Evolutionary conservation across 768 basidiomycete genomes (phyloP), one percentile per base, ranked within the genome.

Genomic region (Termitomyces sp.): DNA sequence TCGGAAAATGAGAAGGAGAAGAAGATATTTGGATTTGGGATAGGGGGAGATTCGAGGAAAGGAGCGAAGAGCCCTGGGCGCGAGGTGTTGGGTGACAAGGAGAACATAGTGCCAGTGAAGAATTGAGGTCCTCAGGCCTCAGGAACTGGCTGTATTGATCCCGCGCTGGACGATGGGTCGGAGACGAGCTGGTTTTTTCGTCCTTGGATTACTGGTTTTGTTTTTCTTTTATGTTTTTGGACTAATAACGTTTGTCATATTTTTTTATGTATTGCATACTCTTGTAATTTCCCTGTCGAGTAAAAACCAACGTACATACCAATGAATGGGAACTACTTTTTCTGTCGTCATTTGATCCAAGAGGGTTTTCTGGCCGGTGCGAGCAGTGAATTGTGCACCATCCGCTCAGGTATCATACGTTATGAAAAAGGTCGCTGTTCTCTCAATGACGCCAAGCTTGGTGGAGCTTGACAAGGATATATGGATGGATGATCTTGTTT

Each of bases 21-120:
- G 54, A 61, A 58, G 36, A 40, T 44, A 13, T 50, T 57, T 31
- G 61, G 56, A 0, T 43, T 57, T 32, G 54, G 56, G 22, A 32
- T 48, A n/a, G 57, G 51, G 18, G 52, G 36, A 25, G 52, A 50
- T 7, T 38, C 44, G 10, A 55, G 59, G 43, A 65, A 67, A 58
- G 63, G 55, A 48, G 58, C 47, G 16, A 53, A 52, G 59, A 59
- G 52, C 44, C 64, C 64, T 20, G 53, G 59, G 42, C 68, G 76
- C 53, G 79, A 72, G 31, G 69, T 81, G 45, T 69, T 82, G 46
- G 70, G 71, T 29, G 75, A 72, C 56, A 84, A 82, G 69, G 82
- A 83, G 67, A 83, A 84, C 65, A 60, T 77, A 59, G 56, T 67
- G 18, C 67, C 68, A 15, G 43, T 49, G 25, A 60, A 36, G 18